These are phyloP conservation scores for Saitozyma sp. DNA, from an alignment of 768 basidiomycete species.

Conservation along the genomic window DNA sequence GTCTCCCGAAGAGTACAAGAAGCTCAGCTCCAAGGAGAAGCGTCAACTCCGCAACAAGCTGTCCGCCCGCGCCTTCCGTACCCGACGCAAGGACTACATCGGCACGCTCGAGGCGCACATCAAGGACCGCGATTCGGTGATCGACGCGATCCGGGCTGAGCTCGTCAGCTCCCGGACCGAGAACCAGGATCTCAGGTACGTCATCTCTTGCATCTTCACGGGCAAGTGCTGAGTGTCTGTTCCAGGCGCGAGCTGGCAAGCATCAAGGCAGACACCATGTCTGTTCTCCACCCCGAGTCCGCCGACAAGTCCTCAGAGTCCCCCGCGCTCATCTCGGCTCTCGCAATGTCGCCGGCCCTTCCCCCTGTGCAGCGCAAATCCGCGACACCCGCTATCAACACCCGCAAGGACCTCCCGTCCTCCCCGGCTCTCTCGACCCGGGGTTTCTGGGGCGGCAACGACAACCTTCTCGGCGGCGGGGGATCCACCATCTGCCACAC, in stretches of 20 bases:
- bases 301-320: constrained; percentile 25
- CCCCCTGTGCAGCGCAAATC: constrained; percentile 6
- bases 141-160: constrained; percentile 81
- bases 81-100: constrained; percentile 94
- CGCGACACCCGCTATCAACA: constrained; percentile 43
- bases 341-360: constrained; percentile 27
- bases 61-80: constrained; percentile 90
- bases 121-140: constrained; percentile 83
- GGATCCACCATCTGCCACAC: constrained; percentile 83
- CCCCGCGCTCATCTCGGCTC: constrained; percentile 25
- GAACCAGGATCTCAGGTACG: constrained; percentile 67
- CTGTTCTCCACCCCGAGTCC: constrained; percentile 39
- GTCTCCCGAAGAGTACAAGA: constrained; percentile 84
- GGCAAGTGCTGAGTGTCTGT: constrained; percentile 22
- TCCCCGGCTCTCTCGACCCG: constrained; percentile 34
- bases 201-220: constrained; percentile 7
- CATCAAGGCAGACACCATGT: constrained; percentile 52
- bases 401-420: constrained; percentile 53
- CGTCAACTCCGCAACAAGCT: constrained; percentile 96
- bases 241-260: constrained; percentile 52
- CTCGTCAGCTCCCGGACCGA: constrained; percentile 76
- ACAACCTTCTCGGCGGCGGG: constrained; percentile 53
- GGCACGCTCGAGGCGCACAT: constrained; percentile 90
- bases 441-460: constrained; percentile 73
- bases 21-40: constrained; percentile 94